Evolutionary conservation across 306 rosid species (phyloP), one percentile per base, ranked within the genome.

Genomic region (Quercus robur): DNA sequence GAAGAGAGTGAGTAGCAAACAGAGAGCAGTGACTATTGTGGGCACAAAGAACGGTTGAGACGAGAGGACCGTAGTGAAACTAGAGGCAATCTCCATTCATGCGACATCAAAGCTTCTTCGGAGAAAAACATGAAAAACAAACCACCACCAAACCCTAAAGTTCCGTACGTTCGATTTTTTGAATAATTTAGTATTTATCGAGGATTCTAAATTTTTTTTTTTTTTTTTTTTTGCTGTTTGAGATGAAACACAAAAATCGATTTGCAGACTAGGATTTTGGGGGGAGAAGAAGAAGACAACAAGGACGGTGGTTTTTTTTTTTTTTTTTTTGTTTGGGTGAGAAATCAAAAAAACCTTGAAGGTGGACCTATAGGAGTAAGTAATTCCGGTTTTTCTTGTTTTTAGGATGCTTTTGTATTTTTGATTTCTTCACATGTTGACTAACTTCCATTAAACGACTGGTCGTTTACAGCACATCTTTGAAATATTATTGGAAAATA

Each of bases 81-180:
- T 17, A 70, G 88, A 84, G 84, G 83, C 72, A 83, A 87, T 86
- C 85, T 93, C 99, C 98, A 96, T 96, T 89, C 84, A 84, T 56
- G 85, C 90, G 97, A 91, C 99, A 93, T 96, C 84, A 93, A 96
- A 90, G 88, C 94, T 83, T 13, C 94, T 83, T 18, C 82, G 69
- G 69, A 80, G 77, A 41, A 41, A 41, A 86, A 87, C 94, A 87
- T 86, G 78, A 91, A 49, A 49, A 49, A 41, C 46, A 11, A 49
- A 38, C 46, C 11, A 49, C 17, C 54, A 49, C 17, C 54, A 49
- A 94, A 88, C 93, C 91, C 46, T 41, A 41, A 41, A 41, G 3
- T 41, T 0, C 46, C 46, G 46, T 41, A 41, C 46, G 46, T 41
- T 41, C 46, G 46, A 41, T 8, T 41, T 41, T 41, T 41, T 3